A percentile compares a stretch with the other conserved stretches of the same genome.
Evolutionary conservation across 768 basidiomycete species (phyloP).

Genomic region (Flagelloscypha sp.): DNA sequence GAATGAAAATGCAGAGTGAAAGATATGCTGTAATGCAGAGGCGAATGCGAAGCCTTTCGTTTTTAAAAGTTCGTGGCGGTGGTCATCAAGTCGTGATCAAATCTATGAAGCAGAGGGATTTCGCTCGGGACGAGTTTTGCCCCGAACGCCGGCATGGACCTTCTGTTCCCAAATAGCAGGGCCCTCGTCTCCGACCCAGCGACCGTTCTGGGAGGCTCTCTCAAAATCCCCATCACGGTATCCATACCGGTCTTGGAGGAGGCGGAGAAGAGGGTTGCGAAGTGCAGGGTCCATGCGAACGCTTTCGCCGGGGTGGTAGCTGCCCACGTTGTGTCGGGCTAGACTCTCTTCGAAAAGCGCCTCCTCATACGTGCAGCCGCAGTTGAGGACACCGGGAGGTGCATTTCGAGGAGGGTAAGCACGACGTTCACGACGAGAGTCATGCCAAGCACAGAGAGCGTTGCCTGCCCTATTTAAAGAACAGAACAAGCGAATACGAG

Average conservation of each 20-base stretch:
- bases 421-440: constrained; percentile 77
- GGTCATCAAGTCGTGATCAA: too few relatives aligned
- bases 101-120: too few relatives aligned
- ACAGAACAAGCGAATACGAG: constrained; percentile 64
- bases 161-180: constrained; percentile 56
- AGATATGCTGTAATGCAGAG: too few relatives aligned
- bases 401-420: constrained; percentile 73
- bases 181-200: constrained; percentile 65
- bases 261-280: constrained; percentile 67
- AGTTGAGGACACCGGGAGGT: constrained; percentile 71
- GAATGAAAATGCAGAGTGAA: too few relatives aligned
- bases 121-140: too few relatives aligned
- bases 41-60: too few relatives aligned
- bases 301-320: constrained; percentile 75
- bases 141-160: constrained; percentile 28
- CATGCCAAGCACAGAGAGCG: constrained; percentile 85
- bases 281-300: constrained; percentile 87
- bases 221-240: constrained; percentile 87
- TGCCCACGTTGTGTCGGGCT: constrained; percentile 68
- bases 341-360: constrained; percentile 84
- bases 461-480: constrained; percentile 83
- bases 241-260: constrained; percentile 63
- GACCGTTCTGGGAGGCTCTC: constrained; percentile 50
- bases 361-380: constrained; percentile 78
- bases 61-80: too few relatives aligned